A percentile compares a stretch with the other conserved stretches of the same genome.
Conservation (phyloP, 176 grass and related monocot genomes). For the Aegilops speltoides region DNA sequence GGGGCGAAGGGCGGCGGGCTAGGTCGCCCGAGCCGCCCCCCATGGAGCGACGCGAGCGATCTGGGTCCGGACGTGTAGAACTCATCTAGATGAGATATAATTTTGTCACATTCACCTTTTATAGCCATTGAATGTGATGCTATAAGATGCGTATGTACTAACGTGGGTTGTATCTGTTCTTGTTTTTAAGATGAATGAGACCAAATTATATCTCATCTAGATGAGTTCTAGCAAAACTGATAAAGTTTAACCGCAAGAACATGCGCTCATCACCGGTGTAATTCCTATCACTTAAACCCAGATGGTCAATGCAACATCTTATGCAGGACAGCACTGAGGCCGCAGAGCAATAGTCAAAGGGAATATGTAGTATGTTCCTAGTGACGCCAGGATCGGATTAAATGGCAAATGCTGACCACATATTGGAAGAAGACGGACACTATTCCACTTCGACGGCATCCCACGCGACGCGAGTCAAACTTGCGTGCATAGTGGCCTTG, state of each 20-base stretch:
- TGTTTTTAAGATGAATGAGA: too few species aligned
- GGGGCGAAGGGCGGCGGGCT: too few species aligned
- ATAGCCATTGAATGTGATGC: too few species aligned
- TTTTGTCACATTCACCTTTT: too few species aligned
- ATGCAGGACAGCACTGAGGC: not conserved
- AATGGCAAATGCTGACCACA: constrained; percentile 1
- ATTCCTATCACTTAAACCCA: not conserved
- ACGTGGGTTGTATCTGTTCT: too few species aligned
- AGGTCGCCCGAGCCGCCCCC: too few species aligned
- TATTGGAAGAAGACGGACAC: not conserved
- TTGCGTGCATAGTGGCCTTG: not conserved
- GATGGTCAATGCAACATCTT: not conserved
- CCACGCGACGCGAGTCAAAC: not conserved
- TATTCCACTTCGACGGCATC: not conserved
- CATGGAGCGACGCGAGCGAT: too few species aligned
- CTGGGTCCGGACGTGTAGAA: too few species aligned
- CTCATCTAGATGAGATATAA: too few species aligned
- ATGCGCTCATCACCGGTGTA: not conserved
- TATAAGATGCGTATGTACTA: too few species aligned
- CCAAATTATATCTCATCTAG: too few species aligned
- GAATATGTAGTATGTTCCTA: not conserved
- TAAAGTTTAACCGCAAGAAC: not conserved
- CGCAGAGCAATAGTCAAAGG: not conserved
- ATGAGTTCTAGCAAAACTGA: too few species aligned
- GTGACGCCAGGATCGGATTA: not conserved